A percentile compares a stretch with the other conserved stretches of the same genome.
phyloP scores from a whole-genome alignment of 169 alveolate genomes.

The Theileria sp. region DNA sequence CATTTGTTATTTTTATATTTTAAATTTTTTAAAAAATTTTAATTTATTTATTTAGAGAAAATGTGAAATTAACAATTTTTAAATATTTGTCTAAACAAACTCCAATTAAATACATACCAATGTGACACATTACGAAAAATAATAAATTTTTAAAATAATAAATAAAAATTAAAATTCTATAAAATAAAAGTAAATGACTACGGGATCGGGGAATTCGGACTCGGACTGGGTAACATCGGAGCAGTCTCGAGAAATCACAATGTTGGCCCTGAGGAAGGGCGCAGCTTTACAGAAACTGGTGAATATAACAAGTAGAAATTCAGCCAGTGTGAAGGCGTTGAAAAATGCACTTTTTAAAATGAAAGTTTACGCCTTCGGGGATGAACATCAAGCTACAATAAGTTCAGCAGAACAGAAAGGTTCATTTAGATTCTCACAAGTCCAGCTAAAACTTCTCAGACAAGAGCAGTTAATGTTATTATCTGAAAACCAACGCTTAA shows the following conservation, averaged over 20 bases:
- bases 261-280: slow-evolving; percentile 72
- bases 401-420: slow-evolving; percentile 38
- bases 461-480: slow-evolving; percentile 77
- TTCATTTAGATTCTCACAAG: slow-evolving; percentile 62
- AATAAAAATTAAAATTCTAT: not conserved
- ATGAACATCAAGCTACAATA: slow-evolving; percentile 50
- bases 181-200: not conserved
- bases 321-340: slow-evolving; percentile 54
- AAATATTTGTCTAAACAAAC: not conserved
- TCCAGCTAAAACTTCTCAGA: slow-evolving; percentile 72
- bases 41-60: not conserved
- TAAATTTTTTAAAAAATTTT: not conserved
- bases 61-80: not conserved
- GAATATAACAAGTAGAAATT: slow-evolving; percentile 59
- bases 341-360: slow-evolving; percentile 63
- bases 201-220: slow-evolving; percentile 1
- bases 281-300: slow-evolving; percentile 72
- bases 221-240: slow-evolving; percentile 22
- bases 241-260: slow-evolving; percentile 67
- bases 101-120: not conserved
- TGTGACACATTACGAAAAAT: not conserved
- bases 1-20: not conserved
- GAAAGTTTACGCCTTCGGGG: slow-evolving; percentile 65
- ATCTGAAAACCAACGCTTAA: slow-evolving; percentile 77
- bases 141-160: no score